These are phyloP conservation scores for Fimicolochytrium jonesii DNA, from an alignment of 192 early-diverging fungal genomes.

Conservation along the genomic window DNA sequence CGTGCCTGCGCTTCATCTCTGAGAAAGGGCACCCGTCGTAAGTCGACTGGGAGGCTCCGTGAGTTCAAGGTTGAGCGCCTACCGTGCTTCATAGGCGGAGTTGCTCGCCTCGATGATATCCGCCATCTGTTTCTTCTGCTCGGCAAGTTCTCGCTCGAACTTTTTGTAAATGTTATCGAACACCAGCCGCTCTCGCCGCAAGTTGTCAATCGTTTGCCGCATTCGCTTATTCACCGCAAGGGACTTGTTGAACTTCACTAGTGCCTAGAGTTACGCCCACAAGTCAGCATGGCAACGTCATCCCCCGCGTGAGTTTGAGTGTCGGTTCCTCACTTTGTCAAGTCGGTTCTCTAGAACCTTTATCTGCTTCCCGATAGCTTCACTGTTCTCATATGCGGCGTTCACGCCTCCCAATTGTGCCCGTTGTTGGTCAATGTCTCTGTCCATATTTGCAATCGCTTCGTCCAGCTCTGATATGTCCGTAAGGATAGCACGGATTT, in stretches of 20 bases:
- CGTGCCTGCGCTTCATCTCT: conserved; percentile 59
- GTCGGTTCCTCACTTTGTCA: conserved; percentile 37
- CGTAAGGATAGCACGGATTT: conserved; percentile 34
- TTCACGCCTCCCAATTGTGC: conserved; percentile 50
- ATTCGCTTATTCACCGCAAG: conserved; percentile 55
- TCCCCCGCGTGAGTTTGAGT: no score
- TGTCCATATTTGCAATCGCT: conserved; percentile 29
- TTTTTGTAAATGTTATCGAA: conserved; percentile 59
- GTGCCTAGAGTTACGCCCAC: conserved; percentile 21
- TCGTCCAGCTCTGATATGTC: conserved; percentile 37
- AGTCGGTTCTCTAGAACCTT: conserved; percentile 53
- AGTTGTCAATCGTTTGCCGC: conserved; percentile 48
- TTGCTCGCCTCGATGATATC: conserved; percentile 60
- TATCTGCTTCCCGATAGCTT: conserved; percentile 52
- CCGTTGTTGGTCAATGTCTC: conserved; percentile 47
- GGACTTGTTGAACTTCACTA: conserved; percentile 59
- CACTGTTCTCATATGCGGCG: conserved; percentile 43
- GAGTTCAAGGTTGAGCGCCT: neutral
- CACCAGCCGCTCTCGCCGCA: conserved; percentile 51
- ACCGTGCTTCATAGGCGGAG: conserved; percentile 59
- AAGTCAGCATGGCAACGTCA: neutral
- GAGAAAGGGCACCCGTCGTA: neutral
- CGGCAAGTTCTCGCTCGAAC: conserved; percentile 51
- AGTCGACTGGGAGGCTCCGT: neutral
- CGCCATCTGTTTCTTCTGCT: conserved; percentile 60